Conservation (phyloP, 768 basidiomycete species). For the Naematelia encephala region DNA sequence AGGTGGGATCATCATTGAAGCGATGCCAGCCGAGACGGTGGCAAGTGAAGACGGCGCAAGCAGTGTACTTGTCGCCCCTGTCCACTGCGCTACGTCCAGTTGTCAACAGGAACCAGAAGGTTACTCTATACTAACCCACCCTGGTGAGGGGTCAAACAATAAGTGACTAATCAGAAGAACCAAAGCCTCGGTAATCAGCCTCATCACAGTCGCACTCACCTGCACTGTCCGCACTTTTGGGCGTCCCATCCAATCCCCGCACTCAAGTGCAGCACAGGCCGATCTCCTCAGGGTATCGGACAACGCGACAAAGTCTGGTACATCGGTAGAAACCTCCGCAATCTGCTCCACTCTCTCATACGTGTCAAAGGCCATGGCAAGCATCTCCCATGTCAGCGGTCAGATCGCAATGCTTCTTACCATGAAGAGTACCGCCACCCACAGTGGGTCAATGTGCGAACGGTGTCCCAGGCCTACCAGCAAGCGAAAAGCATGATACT, state of each 20-base stretch:
- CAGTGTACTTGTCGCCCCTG: slow-evolving; percentile 1
- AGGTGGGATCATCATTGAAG: slow-evolving; percentile 3
- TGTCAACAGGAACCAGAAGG: not conserved
- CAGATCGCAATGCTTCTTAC: not conserved
- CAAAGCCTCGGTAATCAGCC: not conserved
- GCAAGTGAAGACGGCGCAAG: not conserved
- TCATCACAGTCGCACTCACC: not conserved
- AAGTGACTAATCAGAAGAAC: slow-evolving; percentile 1
- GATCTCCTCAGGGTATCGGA: not conserved
- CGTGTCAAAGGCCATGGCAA: slow-evolving; percentile 2
- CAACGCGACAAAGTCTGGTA: not conserved
- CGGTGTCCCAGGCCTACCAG: not conserved
- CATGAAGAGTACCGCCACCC: not conserved
- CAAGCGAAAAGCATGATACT: not conserved
- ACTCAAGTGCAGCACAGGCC: slow-evolving; percentile 1
- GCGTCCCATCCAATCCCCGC: slow-evolving; percentile 1
- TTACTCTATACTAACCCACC: not conserved
- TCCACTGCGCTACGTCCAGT: not conserved
- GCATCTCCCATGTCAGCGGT: not conserved
- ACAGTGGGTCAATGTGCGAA: not conserved
- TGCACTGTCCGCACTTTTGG: slow-evolving; percentile 1
- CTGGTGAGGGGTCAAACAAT: not conserved
- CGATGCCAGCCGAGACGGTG: not conserved
- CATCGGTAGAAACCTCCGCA: not conserved
- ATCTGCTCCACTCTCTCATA: slow-evolving; percentile 3